phyloP scores from a whole-genome alignment of 31 red algal species.

The Bonnemaisonia californica region DNA sequence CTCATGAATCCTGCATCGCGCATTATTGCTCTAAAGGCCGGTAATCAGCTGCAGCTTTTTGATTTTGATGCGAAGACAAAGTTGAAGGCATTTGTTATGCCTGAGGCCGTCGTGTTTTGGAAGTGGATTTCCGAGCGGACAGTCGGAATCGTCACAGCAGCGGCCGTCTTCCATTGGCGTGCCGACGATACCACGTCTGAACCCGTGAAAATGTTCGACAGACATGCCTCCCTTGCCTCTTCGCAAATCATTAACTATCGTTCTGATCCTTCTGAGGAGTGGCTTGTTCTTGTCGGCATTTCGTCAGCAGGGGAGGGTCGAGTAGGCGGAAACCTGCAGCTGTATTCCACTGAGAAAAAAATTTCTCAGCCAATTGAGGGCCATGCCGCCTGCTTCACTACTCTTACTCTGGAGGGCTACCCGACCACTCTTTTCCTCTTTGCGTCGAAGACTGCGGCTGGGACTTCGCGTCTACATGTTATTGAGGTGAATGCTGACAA shows the following conservation, averaged over 20 bases:
- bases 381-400: slow-evolving; percentile 92
- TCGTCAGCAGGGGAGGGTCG: slow-evolving; percentile 67
- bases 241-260: slow-evolving; percentile 97
- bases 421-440: slow-evolving; percentile 90
- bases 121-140: slow-evolving; percentile 90
- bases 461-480: slow-evolving; percentile 82
- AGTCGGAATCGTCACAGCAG: slow-evolving; percentile 86
- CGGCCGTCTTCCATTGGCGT: slow-evolving; percentile 93
- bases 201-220: slow-evolving; percentile 93
- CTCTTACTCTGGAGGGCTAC: slow-evolving; percentile 74
- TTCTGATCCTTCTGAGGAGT: slow-evolving; percentile 80
- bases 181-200: slow-evolving; percentile 73
- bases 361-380: slow-evolving; percentile 97
- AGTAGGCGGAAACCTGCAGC: slow-evolving; percentile 91
- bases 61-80: slow-evolving; percentile 91
- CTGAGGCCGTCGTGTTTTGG: slow-evolving; percentile 92
- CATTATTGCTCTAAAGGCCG: slow-evolving; percentile 92
- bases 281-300: slow-evolving; percentile 93
- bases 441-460: slow-evolving; percentile 87
- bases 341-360: slow-evolving; percentile 91
- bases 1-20: slow-evolving; percentile 92
- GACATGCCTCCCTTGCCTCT: slow-evolving; percentile 77
- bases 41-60: slow-evolving; percentile 92
- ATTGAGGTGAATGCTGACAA: slow-evolving; percentile 95
- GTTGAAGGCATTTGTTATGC: slow-evolving; percentile 83